Conservation (phyloP, 2,329 filamentous ascomycete species). For the Ophiostoma populinum region DNA sequence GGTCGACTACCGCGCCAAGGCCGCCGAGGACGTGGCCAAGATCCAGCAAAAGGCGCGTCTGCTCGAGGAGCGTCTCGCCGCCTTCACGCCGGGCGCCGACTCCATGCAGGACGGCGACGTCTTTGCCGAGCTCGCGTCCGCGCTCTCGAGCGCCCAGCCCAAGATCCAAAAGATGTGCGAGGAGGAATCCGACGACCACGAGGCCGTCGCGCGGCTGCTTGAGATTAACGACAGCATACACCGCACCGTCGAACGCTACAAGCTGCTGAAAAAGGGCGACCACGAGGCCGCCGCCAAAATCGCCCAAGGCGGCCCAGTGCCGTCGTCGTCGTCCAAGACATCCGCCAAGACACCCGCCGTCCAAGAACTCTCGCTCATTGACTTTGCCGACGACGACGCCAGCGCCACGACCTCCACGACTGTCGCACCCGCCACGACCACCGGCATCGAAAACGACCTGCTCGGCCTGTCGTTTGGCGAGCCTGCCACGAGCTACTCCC, state of each 20-base stretch:
- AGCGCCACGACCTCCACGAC: conserved; percentile 22
- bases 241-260: conserved; percentile 87
- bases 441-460: conserved; percentile 73
- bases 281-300: conserved; percentile 68
- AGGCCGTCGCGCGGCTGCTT: conserved; percentile 85
- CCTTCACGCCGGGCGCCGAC: conserved; percentile 59
- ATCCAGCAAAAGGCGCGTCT: conserved; percentile 91
- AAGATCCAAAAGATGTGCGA: conserved; percentile 99
- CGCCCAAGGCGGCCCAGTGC: conserved; percentile 48
- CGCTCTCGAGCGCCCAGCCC: conserved; percentile 82
- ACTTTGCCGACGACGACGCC: conserved; percentile 51
- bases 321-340: conserved; percentile 24
- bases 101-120: conserved; percentile 52
- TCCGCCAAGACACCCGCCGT: conserved; percentile 36
- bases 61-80: conserved; percentile 80
- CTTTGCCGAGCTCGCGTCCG: conserved; percentile 70
- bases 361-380: conserved; percentile 80
- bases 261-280: conserved; percentile 89
- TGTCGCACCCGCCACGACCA: conserved; percentile 28
- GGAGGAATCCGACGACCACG: conserved; percentile 91
- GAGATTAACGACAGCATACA: conserved; percentile 99
- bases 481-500: conserved; percentile 40
- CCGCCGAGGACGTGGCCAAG: conserved; percentile 83
- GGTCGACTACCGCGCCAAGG: conserved; percentile 94
- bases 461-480: conserved; percentile 72